phyloP scores from a whole-genome alignment of 192 early-diverging fungal species.

The Mortierella claussenii region DNA sequence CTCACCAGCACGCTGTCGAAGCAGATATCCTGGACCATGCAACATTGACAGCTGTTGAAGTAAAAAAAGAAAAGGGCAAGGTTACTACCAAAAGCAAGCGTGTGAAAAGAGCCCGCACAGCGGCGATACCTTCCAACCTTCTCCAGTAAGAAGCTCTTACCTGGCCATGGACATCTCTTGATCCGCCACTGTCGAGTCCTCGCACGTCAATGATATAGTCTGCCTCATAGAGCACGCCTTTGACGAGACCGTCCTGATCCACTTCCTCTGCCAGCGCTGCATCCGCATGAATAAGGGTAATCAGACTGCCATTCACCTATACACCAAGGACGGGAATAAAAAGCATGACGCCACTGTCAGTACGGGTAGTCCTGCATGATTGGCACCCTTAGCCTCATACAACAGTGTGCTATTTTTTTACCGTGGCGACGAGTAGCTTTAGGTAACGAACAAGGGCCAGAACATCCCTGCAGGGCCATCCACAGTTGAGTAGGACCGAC shows the following conservation, averaged over 20 bases:
- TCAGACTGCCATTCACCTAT: conserved; percentile 58
- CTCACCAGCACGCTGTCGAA: conserved; percentile 19
- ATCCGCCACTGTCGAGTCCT: conserved; percentile 61
- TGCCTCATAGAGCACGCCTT: conserved; percentile 56
- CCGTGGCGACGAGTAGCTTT: conserved; percentile 54
- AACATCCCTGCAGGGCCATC: conserved; percentile 52
- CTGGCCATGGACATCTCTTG: conserved; percentile 68
- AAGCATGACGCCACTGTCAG: too few species aligned
- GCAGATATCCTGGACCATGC: conserved; percentile 59
- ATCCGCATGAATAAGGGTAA: conserved; percentile 66
- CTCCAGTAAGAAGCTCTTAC: conserved; percentile 10
- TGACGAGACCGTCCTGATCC: conserved; percentile 60
- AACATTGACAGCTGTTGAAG: conserved; percentile 56
- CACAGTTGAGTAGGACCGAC: conserved; percentile 59
- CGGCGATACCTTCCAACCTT: background rate
- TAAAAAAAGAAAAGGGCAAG: background rate
- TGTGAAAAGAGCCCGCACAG: background rate
- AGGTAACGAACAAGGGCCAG: conserved; percentile 57
- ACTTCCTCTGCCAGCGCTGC: conserved; percentile 56
- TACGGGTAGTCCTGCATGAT: too few species aligned
- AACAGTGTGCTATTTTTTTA: too few species aligned
- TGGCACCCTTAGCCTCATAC: too few species aligned
- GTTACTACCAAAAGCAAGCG: background rate
- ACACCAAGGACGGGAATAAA: too few species aligned
- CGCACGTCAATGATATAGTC: conserved; percentile 62